These are phyloP conservation scores for Tricholoma flavovirens DNA, from an alignment of 768 basidiomycete species.

Conservation along the genomic window DNA sequence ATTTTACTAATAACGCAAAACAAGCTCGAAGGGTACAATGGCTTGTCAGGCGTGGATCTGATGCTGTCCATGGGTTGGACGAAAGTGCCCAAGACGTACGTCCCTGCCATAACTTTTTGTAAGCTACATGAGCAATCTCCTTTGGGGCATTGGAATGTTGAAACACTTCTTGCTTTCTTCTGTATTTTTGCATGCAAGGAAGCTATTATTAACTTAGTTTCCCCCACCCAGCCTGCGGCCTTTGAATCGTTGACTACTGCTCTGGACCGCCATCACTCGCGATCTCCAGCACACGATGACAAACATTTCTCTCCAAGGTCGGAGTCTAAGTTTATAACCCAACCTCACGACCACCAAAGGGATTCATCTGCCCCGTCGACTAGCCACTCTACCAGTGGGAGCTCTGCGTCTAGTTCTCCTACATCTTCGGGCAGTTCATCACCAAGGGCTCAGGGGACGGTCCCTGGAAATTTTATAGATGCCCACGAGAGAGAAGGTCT, in stretches of 20 bases:
- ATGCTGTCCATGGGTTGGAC: neutral
- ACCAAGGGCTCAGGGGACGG: constrained; percentile 25
- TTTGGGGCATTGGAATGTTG: no score
- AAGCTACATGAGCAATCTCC: no score
- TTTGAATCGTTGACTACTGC: constrained; percentile 41
- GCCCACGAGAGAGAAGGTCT: constrained; percentile 62
- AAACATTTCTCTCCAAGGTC: constrained; percentile 24
- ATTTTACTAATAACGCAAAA: neutral
- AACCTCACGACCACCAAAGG: constrained; percentile 2
- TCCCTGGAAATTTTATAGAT: constrained; percentile 55
- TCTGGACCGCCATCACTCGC: constrained; percentile 43
- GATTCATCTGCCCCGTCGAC: constrained; percentile 1
- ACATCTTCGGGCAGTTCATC: neutral
- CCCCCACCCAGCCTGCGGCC: constrained; percentile 33
- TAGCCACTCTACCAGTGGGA: constrained; percentile 13
- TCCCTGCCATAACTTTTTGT: neutral
- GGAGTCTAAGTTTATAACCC: constrained; percentile 6
- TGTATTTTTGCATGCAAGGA: neutral
- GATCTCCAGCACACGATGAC: constrained; percentile 20
- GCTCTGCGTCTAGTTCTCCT: constrained; percentile 3
- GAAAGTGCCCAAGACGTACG: neutral
- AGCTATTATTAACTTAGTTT: neutral
- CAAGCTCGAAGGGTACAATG: neutral
- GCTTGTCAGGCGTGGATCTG: neutral
- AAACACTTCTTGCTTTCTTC: no score